A percentile compares a stretch with the other conserved stretches of the same genome.
phyloP scores from a whole-genome alignment of 805 yeast genomes.

The Candida orba region DNA sequence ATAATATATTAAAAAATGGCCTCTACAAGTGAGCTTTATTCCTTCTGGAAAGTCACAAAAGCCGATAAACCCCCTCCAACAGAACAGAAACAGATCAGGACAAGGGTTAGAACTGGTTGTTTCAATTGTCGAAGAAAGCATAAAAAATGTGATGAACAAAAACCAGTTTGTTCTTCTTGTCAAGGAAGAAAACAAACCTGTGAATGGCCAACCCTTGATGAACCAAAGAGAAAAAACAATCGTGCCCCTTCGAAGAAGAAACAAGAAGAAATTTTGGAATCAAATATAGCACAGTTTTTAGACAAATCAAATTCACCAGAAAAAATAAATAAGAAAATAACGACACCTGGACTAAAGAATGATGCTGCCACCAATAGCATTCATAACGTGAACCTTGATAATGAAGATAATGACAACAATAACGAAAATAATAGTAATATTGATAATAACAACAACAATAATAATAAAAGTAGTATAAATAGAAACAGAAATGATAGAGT shows the following conservation, averaged over 20 bases:
- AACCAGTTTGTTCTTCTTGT: conserved; percentile 36
- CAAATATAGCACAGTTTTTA: too few relatives aligned
- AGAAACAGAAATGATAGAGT: too few relatives aligned
- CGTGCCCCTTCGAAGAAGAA: not conserved
- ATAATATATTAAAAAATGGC: not conserved
- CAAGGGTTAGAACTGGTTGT: conserved; percentile 47
- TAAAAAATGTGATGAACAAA: conserved; percentile 53
- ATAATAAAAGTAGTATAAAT: too few relatives aligned
- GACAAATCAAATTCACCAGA: not conserved
- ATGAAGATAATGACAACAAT: too few relatives aligned
- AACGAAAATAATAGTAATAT: too few relatives aligned
- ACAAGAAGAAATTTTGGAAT: not conserved
- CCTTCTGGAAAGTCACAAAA: not conserved
- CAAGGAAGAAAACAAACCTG: conserved; percentile 25
- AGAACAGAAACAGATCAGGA: conserved; percentile 1
- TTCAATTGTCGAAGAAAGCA: conserved; percentile 58
- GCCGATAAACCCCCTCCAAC: not conserved
- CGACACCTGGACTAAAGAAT: too few relatives aligned
- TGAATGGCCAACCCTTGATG: conserved; percentile 11
- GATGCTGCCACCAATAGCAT: too few relatives aligned
- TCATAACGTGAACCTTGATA: too few relatives aligned
- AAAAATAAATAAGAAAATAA: not conserved
- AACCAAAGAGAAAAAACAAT: conserved; percentile 1
- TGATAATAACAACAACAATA: too few relatives aligned
- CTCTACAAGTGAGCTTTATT: not conserved